phyloP scores from a whole-genome alignment of 257 asterid genomes.

The Catharanthus roseus region DNA sequence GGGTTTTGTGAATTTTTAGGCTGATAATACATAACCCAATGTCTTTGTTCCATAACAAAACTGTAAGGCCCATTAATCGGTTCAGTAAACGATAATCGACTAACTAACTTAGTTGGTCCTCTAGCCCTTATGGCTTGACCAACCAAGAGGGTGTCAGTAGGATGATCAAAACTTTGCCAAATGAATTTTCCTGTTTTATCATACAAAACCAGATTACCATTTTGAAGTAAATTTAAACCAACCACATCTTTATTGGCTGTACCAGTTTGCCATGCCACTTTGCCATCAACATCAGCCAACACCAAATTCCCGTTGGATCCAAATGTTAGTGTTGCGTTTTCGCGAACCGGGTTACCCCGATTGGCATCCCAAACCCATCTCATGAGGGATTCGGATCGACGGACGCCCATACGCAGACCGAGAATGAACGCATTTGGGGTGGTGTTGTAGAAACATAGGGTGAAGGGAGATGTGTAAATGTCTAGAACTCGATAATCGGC shows the following conservation, averaged over 20 bases:
- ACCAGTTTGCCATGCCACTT: constrained; percentile 24
- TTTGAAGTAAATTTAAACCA: constrained; percentile 17
- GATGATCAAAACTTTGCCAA: constrained; percentile 35
- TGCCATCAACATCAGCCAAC: constrained; percentile 23
- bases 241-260: constrained; percentile 25
- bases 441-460: constrained; percentile 25
- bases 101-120: constrained; percentile 22
- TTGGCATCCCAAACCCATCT: constrained; percentile 38
- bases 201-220: constrained; percentile 28
- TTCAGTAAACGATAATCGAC: constrained; percentile 17
- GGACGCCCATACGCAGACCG: constrained; percentile 29
- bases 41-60: constrained; percentile 14
- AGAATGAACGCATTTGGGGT: constrained; percentile 30
- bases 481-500: constrained; percentile 16
- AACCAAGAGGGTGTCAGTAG: constrained; percentile 29
- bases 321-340: constrained; percentile 29
- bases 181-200: constrained; percentile 15
- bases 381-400: constrained; percentile 20
- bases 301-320: constrained; percentile 27
- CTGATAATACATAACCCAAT: constrained; percentile 22
- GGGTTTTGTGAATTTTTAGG: constrained; percentile 14
- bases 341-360: constrained; percentile 18
- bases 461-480: constrained; percentile 18
- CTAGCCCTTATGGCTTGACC: constrained; percentile 22
- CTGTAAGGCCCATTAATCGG: constrained; percentile 26